Conservation (phyloP, 306 rosid genomes). For the Lithocarpus polystachyus region DNA sequence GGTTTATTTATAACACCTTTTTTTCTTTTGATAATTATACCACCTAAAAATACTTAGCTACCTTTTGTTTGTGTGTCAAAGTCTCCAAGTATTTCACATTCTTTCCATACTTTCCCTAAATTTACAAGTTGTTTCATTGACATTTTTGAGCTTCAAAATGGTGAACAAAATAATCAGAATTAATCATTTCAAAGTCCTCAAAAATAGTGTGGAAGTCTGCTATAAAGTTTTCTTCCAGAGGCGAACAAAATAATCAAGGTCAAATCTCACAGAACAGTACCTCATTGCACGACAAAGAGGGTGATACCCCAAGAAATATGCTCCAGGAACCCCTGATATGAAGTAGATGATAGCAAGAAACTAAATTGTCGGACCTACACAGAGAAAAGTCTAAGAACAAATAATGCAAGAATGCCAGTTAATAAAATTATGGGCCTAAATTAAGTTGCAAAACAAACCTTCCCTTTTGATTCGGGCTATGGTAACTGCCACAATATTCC, state of each 20-base stretch:
- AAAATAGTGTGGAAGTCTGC: slow-evolving; percentile 11
- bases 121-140: slow-evolving; percentile 8
- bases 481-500: slow-evolving; percentile 82
- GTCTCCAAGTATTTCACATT: neutral
- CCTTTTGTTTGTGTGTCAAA: neutral
- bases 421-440: slow-evolving; percentile 1
- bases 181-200: slow-evolving; percentile 5
- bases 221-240: slow-evolving; percentile 16
- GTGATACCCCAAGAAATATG: slow-evolving; percentile 85
- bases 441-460: slow-evolving; percentile 48
- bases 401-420: slow-evolving; percentile 13
- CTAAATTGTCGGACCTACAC: slow-evolving; percentile 75
- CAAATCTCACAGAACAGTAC: slow-evolving; percentile 37
- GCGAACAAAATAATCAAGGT: slow-evolving; percentile 13
- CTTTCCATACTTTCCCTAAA: slow-evolving; percentile 9
- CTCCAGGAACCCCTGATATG: slow-evolving; percentile 70
- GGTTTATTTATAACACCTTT: neutral
- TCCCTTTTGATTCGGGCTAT: slow-evolving; percentile 81
- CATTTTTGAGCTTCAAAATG: slow-evolving; percentile 17
- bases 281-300: slow-evolving; percentile 95
- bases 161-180: neutral
- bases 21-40: too few species aligned
- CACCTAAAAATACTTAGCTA: too few species aligned
- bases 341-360: slow-evolving; percentile 78
- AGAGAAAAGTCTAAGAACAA: slow-evolving; percentile 24